Evolutionary conservation across 148 eudicot species (phyloP), one percentile per base, ranked within the genome.

Genomic region (Vaccinium corymbosum): DNA sequence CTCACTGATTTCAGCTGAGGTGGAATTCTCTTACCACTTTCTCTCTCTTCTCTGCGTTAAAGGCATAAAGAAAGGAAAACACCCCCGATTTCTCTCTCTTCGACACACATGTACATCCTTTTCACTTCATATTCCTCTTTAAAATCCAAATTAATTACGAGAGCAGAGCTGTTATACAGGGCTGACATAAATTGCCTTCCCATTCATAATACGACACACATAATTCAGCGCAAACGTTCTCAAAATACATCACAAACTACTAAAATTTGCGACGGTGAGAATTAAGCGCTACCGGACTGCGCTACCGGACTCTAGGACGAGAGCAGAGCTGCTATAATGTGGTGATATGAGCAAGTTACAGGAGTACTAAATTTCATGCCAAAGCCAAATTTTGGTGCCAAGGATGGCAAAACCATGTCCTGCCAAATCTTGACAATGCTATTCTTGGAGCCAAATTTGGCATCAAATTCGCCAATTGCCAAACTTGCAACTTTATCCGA

Each of bases 1-100:
- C 66, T 51, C 85, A 84, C 64, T 82, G 81, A 84, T 61, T 78
- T 82, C 70, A 62, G 85, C 91, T 90, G 85, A 86, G 80, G 90
- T 90, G 90, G 82, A 66, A 90, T 82, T 62, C 64, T 84, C 84
- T 83, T 66, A 38, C 77, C 84, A 71, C 32, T 73, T 22, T 75
- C 15, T 59, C 82, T 52, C 71, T 75, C 59, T 61, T 72, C 77
- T 53, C 80, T 74, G 35, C 27, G 51, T 13, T 14, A 81, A 52
- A 66, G 52, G 66, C 84, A 20, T 62, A n/a, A 42, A 42, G 46
- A 42, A 42, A 42, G 5, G 6, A 42, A 51, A 51, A 64, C 51
- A 14, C 15, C 6, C 70, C 35, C 51, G 14, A 4, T 20, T 17
- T 53, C 80, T 51, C 57, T 79, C 66, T 79, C 81, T 56, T 48